phyloP scores from a whole-genome alignment of 495 filamentous ascomycete species.

The Tuber brumale region DNA sequence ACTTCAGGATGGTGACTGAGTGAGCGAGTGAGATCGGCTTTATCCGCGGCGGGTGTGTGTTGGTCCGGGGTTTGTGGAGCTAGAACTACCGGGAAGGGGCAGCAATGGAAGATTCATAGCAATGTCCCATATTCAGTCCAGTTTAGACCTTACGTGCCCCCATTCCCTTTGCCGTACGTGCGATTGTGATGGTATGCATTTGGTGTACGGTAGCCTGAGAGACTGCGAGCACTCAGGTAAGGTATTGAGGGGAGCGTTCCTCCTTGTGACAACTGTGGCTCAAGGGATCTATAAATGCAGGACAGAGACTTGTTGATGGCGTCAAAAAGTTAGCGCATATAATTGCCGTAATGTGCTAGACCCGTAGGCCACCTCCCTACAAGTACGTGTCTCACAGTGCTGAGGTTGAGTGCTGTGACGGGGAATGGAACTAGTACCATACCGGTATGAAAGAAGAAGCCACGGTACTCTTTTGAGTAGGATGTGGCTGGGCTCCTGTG shows the following conservation, averaged over 20 bases:
- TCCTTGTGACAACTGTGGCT: background rate
- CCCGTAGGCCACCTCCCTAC: background rate
- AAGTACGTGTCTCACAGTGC: background rate
- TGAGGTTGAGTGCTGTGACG: background rate
- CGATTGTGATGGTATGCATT: background rate
- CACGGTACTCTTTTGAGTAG: background rate
- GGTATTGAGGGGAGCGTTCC: background rate
- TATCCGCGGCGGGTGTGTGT: background rate
- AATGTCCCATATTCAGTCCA: background rate
- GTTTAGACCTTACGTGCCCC: background rate
- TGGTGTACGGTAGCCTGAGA: background rate
- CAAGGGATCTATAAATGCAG: background rate
- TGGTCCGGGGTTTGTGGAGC: background rate
- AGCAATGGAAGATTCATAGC: background rate
- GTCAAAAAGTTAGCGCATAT: background rate
- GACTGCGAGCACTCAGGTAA: background rate
- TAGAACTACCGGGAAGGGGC: background rate
- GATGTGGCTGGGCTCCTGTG: background rate
- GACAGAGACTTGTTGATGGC: background rate
- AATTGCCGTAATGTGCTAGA: background rate
- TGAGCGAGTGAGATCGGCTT: background rate
- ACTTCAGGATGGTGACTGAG: background rate
- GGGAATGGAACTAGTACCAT: background rate
- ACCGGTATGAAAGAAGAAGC: no score
- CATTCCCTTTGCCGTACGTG: background rate